Evolutionary conservation across 1,139 yeast genomes (phyloP).

Genomic region (Pichia sp.): DNA sequence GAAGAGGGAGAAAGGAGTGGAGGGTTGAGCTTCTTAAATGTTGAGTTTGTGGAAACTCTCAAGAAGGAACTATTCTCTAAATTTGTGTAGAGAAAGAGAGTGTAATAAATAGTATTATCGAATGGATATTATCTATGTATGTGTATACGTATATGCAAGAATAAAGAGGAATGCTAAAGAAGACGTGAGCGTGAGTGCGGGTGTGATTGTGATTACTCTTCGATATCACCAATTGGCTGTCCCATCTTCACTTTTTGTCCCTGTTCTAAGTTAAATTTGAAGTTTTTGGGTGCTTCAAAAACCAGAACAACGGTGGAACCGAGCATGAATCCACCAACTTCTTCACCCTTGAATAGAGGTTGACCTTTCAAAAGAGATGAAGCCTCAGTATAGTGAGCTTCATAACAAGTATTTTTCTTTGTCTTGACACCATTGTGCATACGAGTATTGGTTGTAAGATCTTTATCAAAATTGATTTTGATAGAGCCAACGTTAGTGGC

Average conservation of each 20-base stretch:
- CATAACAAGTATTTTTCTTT: slow-evolving; percentile 79
- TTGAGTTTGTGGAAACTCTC: slow-evolving; percentile 45
- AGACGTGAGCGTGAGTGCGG: no score
- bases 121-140: no score
- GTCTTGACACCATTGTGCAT: slow-evolving; percentile 50
- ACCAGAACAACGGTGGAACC: slow-evolving; percentile 95
- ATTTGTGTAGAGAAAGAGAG: no score
- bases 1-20: background rate
- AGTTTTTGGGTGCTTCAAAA: slow-evolving; percentile 85
- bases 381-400: slow-evolving; percentile 85
- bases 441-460: slow-evolving; percentile 73
- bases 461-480: slow-evolving; percentile 85
- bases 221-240: slow-evolving; percentile 55
- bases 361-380: slow-evolving; percentile 76
- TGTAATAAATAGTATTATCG: no score
- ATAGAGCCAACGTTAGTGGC: slow-evolving; percentile 98
- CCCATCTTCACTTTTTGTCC: slow-evolving; percentile 87
- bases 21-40: slow-evolving; percentile 32
- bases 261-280: slow-evolving; percentile 58
- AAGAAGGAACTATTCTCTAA: slow-evolving; percentile 37
- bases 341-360: slow-evolving; percentile 87
- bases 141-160: no score
- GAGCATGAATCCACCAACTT: slow-evolving; percentile 94
- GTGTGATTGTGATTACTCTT: no score
- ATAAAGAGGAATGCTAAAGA: no score